Conservation (phyloP, 305 asterid species). For the Solanum aculeatissimum region DNA sequence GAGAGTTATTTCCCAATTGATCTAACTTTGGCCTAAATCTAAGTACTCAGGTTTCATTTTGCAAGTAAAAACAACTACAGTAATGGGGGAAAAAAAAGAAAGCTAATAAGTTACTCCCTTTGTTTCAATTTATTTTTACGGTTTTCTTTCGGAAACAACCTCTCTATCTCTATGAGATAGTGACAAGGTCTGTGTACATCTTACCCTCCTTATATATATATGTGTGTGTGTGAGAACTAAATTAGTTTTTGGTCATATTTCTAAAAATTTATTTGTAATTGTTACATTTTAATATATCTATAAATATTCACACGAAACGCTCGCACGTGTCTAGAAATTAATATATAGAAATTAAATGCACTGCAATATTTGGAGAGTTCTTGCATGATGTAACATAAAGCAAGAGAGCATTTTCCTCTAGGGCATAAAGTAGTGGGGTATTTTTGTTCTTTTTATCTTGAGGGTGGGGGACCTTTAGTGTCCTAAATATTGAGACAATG, state of each 20-base stretch:
- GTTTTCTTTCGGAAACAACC: no score
- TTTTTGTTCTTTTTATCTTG: neutral
- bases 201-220: no score
- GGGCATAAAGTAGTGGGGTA: neutral
- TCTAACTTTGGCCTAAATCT: neutral
- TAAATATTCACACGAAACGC: no score
- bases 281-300: no score
- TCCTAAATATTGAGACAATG: conserved; percentile 52
- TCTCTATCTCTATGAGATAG: no score
- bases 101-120: neutral
- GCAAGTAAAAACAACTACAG: neutral
- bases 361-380: neutral
- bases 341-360: neutral
- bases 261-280: no score
- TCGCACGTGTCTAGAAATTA: neutral
- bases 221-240: no score
- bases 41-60: neutral
- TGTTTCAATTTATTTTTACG: neutral
- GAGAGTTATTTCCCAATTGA: neutral
- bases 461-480: conserved; percentile 37
- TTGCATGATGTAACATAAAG: neutral
- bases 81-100: neutral
- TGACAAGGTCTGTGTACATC: no score
- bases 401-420: neutral
- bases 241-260: no score